Evolutionary conservation across 768 basidiomycete species (phyloP).

Genomic region (Kwoniella botswanensis): DNA sequence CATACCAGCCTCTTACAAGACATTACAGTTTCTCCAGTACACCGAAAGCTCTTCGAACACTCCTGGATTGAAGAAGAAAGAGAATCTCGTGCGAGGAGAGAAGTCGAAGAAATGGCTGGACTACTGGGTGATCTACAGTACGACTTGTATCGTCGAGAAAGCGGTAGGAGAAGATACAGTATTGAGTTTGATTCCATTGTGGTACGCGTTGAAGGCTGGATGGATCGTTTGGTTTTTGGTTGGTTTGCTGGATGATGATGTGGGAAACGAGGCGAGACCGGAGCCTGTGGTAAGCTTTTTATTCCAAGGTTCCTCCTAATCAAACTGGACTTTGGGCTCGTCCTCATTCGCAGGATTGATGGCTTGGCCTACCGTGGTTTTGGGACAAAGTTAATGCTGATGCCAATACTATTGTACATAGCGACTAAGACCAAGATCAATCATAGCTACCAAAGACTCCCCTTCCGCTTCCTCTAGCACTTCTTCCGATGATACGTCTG

Average conservation of each 20-base stretch:
- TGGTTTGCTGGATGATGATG: background rate
- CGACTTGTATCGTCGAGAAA: slow-evolving; percentile 5
- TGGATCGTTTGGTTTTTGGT: slow-evolving; percentile 18
- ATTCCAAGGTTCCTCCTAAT: background rate
- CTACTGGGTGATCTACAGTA: slow-evolving; percentile 23
- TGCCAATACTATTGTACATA: background rate
- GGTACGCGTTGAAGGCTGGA: slow-evolving; percentile 2
- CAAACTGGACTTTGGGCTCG: no score
- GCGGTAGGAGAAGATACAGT: background rate
- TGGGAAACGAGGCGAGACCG: slow-evolving; percentile 3
- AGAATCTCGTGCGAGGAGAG: background rate
- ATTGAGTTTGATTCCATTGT: slow-evolving; percentile 5
- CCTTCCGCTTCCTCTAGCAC: background rate
- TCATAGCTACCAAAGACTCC: slow-evolving; percentile 4
- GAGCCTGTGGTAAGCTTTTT: slow-evolving; percentile 14
- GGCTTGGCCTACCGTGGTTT: background rate
- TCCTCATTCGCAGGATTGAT: background rate
- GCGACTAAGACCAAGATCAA: slow-evolving; percentile 10
- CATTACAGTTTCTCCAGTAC: background rate
- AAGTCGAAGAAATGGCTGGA: slow-evolving; percentile 16
- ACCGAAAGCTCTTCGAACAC: background rate
- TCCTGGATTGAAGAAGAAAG: slow-evolving; percentile 12
- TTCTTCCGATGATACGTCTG: background rate
- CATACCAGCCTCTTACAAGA: background rate
- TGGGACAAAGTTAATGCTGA: no score